Evolutionary conservation across 768 basidiomycete species (phyloP), one percentile per base, ranked within the genome.

Genomic region (Serendipita sp.): DNA sequence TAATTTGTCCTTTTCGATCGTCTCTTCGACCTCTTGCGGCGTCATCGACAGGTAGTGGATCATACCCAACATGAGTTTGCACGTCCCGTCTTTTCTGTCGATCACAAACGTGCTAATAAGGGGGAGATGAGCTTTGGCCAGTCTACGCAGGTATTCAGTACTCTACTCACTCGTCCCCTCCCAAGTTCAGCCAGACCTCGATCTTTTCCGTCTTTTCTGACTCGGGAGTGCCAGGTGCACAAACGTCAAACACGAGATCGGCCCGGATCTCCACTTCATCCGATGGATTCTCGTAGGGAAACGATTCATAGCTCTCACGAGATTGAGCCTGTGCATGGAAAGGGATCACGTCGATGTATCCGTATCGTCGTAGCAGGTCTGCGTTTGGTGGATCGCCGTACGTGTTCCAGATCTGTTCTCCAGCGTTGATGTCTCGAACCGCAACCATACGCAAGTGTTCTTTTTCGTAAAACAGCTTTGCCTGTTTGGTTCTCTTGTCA

Each of bases 341-440:
- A 7, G 79, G 81, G 16, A 93, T 72, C 34, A 84, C 70, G 74
- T 98, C 96, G 64, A 95, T 86, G 70, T 97, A 89, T 0, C 96
- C 96, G 70, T 95, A 98, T 65, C 89, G 83, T 48, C 96, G 83
- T n/a, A 99, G 80, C 5, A 99, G 81, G 69, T 94, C 94, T 4
- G 89, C 83, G 71, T 98, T 98, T 3, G 95, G 92, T 1, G 84
- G 86, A 70, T 94, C 89, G 32, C 87, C 91, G 72, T 98, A 99
- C 0, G 95, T 97, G 73, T 98, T 98, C 83, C 86, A 92, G 58
- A 99, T 93, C 73, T 98, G 94, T 68, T 89, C 86, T 0, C 91
- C 92, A 15, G 79, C 75, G 65, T 78, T 76, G 68, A 98, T 90
- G 3, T 76, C 72, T 66, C 81, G 84, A 1, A 90, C 96, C 0